Evolutionary conservation across 2,329 filamentous ascomycete genomes (phyloP), one percentile per base, ranked within the genome.

Genomic region (Diaporthe batatas): DNA sequence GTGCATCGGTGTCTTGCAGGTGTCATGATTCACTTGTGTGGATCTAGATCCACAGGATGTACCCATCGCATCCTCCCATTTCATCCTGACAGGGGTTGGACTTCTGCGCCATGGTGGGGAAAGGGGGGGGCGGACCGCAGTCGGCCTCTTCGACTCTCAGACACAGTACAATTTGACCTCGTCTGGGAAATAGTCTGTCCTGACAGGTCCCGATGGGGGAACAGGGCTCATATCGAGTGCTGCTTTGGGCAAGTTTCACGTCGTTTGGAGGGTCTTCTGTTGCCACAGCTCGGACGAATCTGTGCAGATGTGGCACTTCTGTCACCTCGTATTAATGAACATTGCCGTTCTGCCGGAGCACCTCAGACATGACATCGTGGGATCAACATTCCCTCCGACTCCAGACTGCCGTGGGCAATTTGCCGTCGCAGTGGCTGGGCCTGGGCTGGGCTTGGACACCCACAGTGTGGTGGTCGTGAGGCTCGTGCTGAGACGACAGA

Each of bases 11-110:
- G 68, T 59, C 68, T 70, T 58, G 68, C 68, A 70, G 68, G 68
- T 70, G 57, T 70, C 49, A 62, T 70, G 68, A 70, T 70, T 62
- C 68, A 70, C 47, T 53, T 53, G 36, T 39, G 68, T 70, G 68
- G 68, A 70, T 51, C 68, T 25, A 53, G 21, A 62, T 51, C 68
- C 68, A 70, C 68, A 23, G 10, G 10, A 23, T n/a, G 58, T n/a
- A 44, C 36, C 68, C 68, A 18, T 62, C 18, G 29, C 32, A 58
- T 53, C 68, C 67, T 70, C 53, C 34, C 32, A 59, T 59, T 70
- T 39, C 62, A 53, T 67, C 44, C 55, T 23, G 58, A 54, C 58
- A 70, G 68, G 44, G 55, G 39, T 70, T 62, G 12, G 55, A 23
- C 6, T 54, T 59, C 55, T 70, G 68, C 44, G 8, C 44, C 12